Evolutionary conservation across 2,329 filamentous ascomycete genomes (phyloP), one percentile per base, ranked within the genome.

Genomic region (Bipolaris victoriae): DNA sequence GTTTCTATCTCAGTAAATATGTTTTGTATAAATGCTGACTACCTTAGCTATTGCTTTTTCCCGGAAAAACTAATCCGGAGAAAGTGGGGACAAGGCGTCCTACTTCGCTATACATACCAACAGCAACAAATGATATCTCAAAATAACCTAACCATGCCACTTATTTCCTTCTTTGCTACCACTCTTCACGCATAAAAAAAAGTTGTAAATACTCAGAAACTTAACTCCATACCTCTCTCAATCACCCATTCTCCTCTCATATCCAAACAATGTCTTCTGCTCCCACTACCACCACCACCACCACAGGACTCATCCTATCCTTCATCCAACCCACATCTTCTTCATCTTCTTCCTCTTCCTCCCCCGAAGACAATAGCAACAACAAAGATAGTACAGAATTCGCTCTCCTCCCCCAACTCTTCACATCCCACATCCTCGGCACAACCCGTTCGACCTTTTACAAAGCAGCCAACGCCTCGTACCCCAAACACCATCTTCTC

Each of bases 401-500:
- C 2, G 11, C 9, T 10, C 41, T 56, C 18, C n/a, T 56, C 0
- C 41, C 35, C 18, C 35, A 36, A 11, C 24, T 49, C 24, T 46
- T 52, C 10, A 40, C 36, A 26, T 40, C 50, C 0, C 47, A 45
- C 11, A 6, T 44, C 10, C 31, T 39, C 2, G 45, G 50, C 11
- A 54, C 40, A 5, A 22, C 13, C 4, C 9, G 31, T 0, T 22
- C 39, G 9, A 33, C 15, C 1, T 33, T 37, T 0, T 74, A 65
- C 58, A 61, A 65, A 47, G 64, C 68, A 5, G 67, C 61, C 2
- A 62, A 67, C 57, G 40, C 65, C 1, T 29, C 52, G 2, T 66
- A 66, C 37, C 40, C 50, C 22, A 68, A 67, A 40, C 66, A 62
- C 39, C 51, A 66, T 37, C 60, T 75, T 47, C n/a, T 67, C 15